Conservation (phyloP, 306 rosid species). For the Lathyrus sativus region DNA sequence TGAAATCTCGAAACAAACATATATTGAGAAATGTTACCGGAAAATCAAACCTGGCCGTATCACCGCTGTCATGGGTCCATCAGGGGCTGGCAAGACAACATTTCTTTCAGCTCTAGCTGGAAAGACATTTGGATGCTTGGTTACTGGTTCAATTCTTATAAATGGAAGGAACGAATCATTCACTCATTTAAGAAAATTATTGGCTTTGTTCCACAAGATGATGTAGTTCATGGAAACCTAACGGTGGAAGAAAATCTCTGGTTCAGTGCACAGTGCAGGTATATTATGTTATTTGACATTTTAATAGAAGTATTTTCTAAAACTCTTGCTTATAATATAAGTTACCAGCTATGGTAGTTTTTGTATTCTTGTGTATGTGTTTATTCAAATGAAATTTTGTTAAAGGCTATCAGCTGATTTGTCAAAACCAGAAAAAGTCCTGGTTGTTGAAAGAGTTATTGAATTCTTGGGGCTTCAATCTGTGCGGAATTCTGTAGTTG, state of each 20-base stretch:
- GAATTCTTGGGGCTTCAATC: slow-evolving; percentile 92
- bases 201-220: slow-evolving; percentile 99
- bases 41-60: slow-evolving; percentile 90
- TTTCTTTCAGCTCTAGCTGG: slow-evolving; percentile 94
- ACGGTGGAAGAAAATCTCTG: slow-evolving; percentile 98
- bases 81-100: slow-evolving; percentile 98
- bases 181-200: slow-evolving; percentile 82
- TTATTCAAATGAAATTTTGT: slow-evolving; percentile 32
- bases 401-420: slow-evolving; percentile 70
- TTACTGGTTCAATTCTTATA: slow-evolving; percentile 74
- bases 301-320: slow-evolving; percentile 29
- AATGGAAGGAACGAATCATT: slow-evolving; percentile 80
- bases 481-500: slow-evolving; percentile 81
- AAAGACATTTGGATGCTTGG: slow-evolving; percentile 77
- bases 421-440: slow-evolving; percentile 74
- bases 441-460: slow-evolving; percentile 89
- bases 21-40: slow-evolving; percentile 80
- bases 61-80: slow-evolving; percentile 97
- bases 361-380: slow-evolving; percentile 14
- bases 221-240: slow-evolving; percentile 91
- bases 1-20: slow-evolving; percentile 78
- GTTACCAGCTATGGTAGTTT: slow-evolving; percentile 13
- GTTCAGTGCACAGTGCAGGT: slow-evolving; percentile 99
- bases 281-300: slow-evolving; percentile 39
- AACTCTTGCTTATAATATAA: neutral